phyloP scores from a whole-genome alignment of 2,329 filamentous ascomycete species.

The Stagonosporopsis chrysanthemi region DNA sequence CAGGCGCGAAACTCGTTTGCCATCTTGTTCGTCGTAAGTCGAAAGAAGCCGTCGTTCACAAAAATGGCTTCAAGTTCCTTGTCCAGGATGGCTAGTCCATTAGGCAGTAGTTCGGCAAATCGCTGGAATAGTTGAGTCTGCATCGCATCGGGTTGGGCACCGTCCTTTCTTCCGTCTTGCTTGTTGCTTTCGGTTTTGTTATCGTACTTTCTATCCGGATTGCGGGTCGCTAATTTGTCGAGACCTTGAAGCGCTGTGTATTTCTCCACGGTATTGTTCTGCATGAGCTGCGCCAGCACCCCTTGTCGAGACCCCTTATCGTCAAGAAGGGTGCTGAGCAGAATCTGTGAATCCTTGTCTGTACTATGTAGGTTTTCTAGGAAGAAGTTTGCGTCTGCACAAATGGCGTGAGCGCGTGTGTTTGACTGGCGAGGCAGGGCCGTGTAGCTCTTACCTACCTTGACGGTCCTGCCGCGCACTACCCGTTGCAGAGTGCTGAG shows the following conservation, averaged over 20 bases:
- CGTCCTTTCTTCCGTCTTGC: not conserved
- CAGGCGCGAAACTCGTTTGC: slow-evolving; percentile 53
- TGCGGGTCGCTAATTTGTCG: slow-evolving; percentile 25
- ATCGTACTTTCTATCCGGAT: slow-evolving; percentile 21
- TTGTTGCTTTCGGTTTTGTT: slow-evolving; percentile 16
- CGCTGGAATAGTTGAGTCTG: slow-evolving; percentile 54
- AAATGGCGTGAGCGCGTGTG: slow-evolving; percentile 1
- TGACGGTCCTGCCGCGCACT: slow-evolving; percentile 46
- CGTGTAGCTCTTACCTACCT: slow-evolving; percentile 45
- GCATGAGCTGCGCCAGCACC: slow-evolving; percentile 43
- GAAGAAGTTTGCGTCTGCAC: slow-evolving; percentile 38
- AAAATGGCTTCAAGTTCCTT: slow-evolving; percentile 55
- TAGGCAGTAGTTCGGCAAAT: slow-evolving; percentile 56
- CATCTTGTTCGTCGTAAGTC: slow-evolving; percentile 53
- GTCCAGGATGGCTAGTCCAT: slow-evolving; percentile 56
- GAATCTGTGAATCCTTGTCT: slow-evolving; percentile 30
- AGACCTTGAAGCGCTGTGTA: slow-evolving; percentile 39
- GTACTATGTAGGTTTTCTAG: slow-evolving; percentile 25
- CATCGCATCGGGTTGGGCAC: slow-evolving; percentile 38
- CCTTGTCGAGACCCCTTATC: slow-evolving; percentile 40
- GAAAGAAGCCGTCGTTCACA: slow-evolving; percentile 57
- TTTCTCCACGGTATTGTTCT: slow-evolving; percentile 28
- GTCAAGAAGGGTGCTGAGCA: slow-evolving; percentile 46
- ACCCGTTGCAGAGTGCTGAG: slow-evolving; percentile 45
- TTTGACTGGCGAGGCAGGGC: slow-evolving; percentile 5